Evolutionary conservation across 1,139 yeast genomes (phyloP).

Genomic region (Arxiozyma heterogenica): DNA sequence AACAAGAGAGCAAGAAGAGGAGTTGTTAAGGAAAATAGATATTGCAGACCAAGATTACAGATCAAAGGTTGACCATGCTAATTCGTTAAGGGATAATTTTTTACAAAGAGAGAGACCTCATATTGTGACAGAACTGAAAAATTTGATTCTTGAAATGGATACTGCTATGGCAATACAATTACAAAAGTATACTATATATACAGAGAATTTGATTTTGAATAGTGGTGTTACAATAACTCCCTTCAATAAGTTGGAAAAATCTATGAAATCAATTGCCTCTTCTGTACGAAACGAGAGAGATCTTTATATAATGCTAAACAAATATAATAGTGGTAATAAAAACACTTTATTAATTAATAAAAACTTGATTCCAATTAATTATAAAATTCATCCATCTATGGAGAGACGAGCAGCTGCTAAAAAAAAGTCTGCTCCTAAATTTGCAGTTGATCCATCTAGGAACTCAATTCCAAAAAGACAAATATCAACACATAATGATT

Average conservation of each 20-base stretch:
- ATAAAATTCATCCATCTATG: constrained; percentile 68
- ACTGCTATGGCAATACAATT: constrained; percentile 81
- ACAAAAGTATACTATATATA: constrained; percentile 80
- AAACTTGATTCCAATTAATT: constrained; percentile 57
- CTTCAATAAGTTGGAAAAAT: constrained; percentile 39
- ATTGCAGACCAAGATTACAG: constrained; percentile 79
- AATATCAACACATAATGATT: constrained; percentile 27
- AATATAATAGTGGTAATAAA: constrained; percentile 36
- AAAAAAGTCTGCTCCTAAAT: constrained; percentile 14
- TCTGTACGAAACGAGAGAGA: constrained; percentile 78
- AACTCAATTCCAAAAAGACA: constrained; percentile 28
- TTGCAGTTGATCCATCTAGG: constrained; percentile 26
- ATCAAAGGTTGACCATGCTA: constrained; percentile 63
- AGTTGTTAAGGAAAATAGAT: constrained; percentile 69
- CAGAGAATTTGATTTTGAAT: constrained; percentile 74
- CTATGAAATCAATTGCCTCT: constrained; percentile 69
- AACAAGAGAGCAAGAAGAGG: constrained; percentile 87
- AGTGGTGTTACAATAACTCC: constrained; percentile 80
- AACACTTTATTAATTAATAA: constrained; percentile 29
- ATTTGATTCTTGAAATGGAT: constrained; percentile 76
- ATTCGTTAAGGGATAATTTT: constrained; percentile 65
- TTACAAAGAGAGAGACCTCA: constrained; percentile 69
- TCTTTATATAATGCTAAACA: constrained; percentile 57
- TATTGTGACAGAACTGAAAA: constrained; percentile 61
- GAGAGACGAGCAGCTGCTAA: constrained; percentile 16